Conservation (phyloP, 345 rosid genomes). For the Excoecaria cochinchinensis region DNA sequence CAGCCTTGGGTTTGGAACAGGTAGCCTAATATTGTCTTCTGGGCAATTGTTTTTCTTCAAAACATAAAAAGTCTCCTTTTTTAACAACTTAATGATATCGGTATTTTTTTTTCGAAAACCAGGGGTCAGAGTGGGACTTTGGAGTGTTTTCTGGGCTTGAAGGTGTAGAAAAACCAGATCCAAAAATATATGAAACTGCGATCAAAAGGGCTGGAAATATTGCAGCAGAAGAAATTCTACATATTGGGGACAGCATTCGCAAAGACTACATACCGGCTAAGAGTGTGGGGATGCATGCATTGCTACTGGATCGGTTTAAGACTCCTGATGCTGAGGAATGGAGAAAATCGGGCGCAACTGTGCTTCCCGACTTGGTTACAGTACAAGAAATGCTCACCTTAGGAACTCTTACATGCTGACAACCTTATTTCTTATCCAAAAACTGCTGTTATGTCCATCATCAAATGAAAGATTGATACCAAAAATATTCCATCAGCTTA, state of each 20-base stretch:
- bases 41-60: background rate
- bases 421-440: background rate
- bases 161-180: slow-evolving; percentile 93
- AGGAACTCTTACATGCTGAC: slow-evolving; percentile 13
- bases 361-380: slow-evolving; percentile 74
- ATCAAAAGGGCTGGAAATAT: slow-evolving; percentile 75
- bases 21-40: slow-evolving; percentile 30
- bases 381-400: slow-evolving; percentile 55
- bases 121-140: slow-evolving; percentile 94
- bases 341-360: slow-evolving; percentile 72
- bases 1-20: slow-evolving; percentile 77
- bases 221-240: slow-evolving; percentile 64
- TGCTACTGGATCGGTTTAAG: slow-evolving; percentile 81
- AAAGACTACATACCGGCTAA: slow-evolving; percentile 81
- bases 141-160: slow-evolving; percentile 94
- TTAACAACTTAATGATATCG: background rate
- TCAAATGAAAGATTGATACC: no score
- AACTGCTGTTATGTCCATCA: background rate
- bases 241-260: slow-evolving; percentile 93
- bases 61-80: no score
- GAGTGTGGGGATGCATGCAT: slow-evolving; percentile 86
- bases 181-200: slow-evolving; percentile 67
- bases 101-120: slow-evolving; percentile 11
- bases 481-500: no score
- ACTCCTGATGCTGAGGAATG: slow-evolving; percentile 80